Evolutionary conservation across 2,329 filamentous ascomycete species (phyloP), one percentile per base, ranked within the genome.

Genomic region (Fusarium foetens): DNA sequence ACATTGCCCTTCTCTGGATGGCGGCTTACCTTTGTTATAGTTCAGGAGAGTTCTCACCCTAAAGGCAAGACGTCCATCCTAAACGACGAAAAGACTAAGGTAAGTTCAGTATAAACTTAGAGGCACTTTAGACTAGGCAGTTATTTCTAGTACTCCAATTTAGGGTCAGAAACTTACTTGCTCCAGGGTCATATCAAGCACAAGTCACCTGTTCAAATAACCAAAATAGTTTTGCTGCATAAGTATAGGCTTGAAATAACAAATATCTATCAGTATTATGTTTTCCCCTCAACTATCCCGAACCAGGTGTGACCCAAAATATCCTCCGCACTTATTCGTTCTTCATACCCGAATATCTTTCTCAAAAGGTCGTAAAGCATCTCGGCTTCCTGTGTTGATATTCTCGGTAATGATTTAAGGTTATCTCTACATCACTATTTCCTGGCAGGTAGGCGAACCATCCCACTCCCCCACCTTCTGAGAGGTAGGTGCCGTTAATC

Each of bases 351-450:
- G 29, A 33, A 49, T 8, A 49, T 33, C 2, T 2, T 33, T 14
- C 46, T 19, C 46, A 33, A 23, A 5, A 49, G 29, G 3, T 33
- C 16, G 12, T 33, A 3, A 7, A 51, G n/a, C 29, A 51, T 4
- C 19, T 25, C 2, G 2, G 29, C 46, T 23, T 33, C 46, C 1
- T 1, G 29, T 2, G 16, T 2, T 5, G 29, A 33, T 3, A 33
- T 33, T 3, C n/a, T 49, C 3, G 46, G 46, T 2, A 33, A 33
- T 19, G 46, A 10, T 23, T 2, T 1, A 4, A 6, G 6, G 8
- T 33, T 49, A 6, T 3, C 2, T 49, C 16, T 2, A 49, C 12
- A 5, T 33, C 46, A 49, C n/a, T 5, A 23, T 49, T 49, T 5
- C 29, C 46, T 23, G 29, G 46, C 1, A 49, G 12, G 16, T 49